Conservation (phyloP, 352 stramenopile genomes). For the Phytophthora megakarya region DNA sequence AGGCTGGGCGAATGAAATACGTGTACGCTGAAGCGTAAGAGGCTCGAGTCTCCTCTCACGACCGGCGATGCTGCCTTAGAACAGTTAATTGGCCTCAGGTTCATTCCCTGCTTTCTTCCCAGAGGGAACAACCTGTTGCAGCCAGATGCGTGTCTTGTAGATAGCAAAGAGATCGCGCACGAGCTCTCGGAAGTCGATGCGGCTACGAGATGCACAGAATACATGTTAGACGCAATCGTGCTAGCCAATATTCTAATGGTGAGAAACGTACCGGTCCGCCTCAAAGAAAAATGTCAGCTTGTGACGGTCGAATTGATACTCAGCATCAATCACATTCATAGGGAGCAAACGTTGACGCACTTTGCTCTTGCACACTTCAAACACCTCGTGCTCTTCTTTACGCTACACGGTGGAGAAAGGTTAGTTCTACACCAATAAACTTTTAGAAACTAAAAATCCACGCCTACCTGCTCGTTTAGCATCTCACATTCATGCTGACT, state of each 20-base stretch:
- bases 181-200: conserved; percentile 98
- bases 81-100: conserved; percentile 55
- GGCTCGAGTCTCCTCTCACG: conserved; percentile 21
- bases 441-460: neutral
- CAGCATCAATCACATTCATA: conserved; percentile 98
- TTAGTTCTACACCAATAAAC: neutral
- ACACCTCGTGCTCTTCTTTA: conserved; percentile 95
- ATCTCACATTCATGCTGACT: conserved; percentile 93
- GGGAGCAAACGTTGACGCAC: conserved; percentile 92
- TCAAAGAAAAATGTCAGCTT: conserved; percentile 99
- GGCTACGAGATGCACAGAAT: conserved; percentile 38
- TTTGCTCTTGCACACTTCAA: conserved; percentile 97
- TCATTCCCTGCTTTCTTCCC: conserved; percentile 73
- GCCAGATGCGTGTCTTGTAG: conserved; percentile 99
- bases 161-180: conserved; percentile 98
- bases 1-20: conserved; percentile 27
- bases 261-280: conserved; percentile 84
- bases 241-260: neutral
- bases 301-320: conserved; percentile 99
- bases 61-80: conserved; percentile 1
- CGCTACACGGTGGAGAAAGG: conserved; percentile 38
- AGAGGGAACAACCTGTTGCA: conserved; percentile 93
- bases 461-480: conserved; percentile 81
- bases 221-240: conserved; percentile 4
- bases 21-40: conserved; percentile 14